Base-by-base conservation (phyloP, 257 asterid species). In the Penstemon newberryi region DNA sequence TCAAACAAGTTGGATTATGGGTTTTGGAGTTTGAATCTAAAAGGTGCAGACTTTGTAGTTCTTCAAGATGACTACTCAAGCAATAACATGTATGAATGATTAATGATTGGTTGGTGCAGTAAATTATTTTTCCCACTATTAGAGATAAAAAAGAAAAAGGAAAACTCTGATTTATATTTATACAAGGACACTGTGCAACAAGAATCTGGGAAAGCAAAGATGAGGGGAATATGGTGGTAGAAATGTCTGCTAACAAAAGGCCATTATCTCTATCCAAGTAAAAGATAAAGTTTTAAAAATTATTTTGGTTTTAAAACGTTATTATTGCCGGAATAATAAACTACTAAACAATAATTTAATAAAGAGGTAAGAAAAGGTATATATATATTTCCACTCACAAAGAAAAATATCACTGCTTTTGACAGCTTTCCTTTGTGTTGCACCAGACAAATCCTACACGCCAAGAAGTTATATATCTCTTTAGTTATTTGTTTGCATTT, bases 131-230 rank as follows among this genome's bases (percentile, higher is more conserved):
- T 74, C 76, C 80, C 76, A 75, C 83, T 71, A 61, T 40, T 65
- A 72, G 56, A 40, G 33, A 12, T 49, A 58, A 58, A 12, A 25
- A 58, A 38, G 47, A 46, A 37, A 44, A 66, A 60, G 36, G 55
- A 72, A 50, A 66, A 71, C 33, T 25, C 33, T 1, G 33, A 64
- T 43, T 66, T 70, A 66, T 81, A 79, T 81, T 79, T 71, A 75
- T 75, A 75, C 74, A 79, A 70, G 89, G 86, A 81, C 86, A 78
- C 84, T 72, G 70, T 76, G 80, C 85, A 79, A 83, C 80, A 81
- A 89, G 95, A 84, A 89, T 89, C 90, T 85, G 78, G 61, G 84
- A 86, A 86, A 87, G 87, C 80, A 77, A 80, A 87, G 91, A 86
- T 74, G 84, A 81, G 82, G 83, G 81, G 89, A 25, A 84, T 85